Base-by-base conservation (phyloP, 2,329 filamentous ascomycete species). In the Tolypocladium album region DNA sequence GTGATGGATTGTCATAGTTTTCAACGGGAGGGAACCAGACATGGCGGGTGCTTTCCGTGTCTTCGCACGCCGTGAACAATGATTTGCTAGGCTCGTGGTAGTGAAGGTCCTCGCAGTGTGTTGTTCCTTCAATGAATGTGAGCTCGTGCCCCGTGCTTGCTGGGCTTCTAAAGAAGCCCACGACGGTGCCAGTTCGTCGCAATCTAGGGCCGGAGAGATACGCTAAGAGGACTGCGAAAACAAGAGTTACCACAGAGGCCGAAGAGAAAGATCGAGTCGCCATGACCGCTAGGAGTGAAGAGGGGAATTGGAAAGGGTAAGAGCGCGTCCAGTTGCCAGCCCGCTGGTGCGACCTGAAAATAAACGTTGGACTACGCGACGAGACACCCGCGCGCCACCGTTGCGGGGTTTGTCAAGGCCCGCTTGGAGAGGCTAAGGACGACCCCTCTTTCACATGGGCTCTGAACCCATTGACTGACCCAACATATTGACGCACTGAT, bases 71-170 rank as follows among this genome's bases (percentile, higher is more conserved):
- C 0, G 82, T 78, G 65, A 84, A 87, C 1, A 87, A 68, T 9
- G 76, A 61, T 0, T 77, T 74, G 20, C 77, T 79, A 0, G 75
- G 68, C 1, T 67, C 66, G 62, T 86, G 78, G 59, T 83, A 76
- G 64, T 87, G 83, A 4, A 87, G 56, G 62, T 87, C 84, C 64
- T 87, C 85, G 65, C 84, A 86, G 20, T 82, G 75, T 3, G 74
- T 67, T 0, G 84, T 86, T 62, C 82, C 79, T 0, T 75, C 68
- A 12, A 87, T 81, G 12, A 66, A 62, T 7, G 75, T 64, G 1
- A 81, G 66, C 27, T 75, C 71, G 4, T 71, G 62, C 3, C 59
- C 47, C 7, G 64, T 71, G 15, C 64, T 68, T 6, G 47, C 58
- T 3, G 64, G 63, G 11, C 58, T 58, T 17, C 72, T 68, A 36